phyloP scores from a whole-genome alignment of 2,329 filamentous ascomycete genomes.

The Monilinia laxa region DNA sequence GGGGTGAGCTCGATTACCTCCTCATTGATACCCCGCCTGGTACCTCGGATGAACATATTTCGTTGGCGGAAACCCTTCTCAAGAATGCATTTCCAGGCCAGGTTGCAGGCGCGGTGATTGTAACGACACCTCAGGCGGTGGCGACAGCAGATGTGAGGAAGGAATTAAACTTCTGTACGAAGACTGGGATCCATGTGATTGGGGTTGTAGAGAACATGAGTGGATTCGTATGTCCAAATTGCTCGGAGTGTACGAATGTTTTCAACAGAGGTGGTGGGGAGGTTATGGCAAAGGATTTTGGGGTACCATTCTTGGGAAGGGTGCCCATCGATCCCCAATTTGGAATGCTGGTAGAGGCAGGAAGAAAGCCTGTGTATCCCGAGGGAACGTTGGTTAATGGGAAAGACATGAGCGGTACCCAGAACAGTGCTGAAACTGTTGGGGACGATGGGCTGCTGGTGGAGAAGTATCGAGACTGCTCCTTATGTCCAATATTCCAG shows the following conservation, averaged over 20 bases:
- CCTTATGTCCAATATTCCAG: slow-evolving; percentile 66
- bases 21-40: slow-evolving; percentile 95
- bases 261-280: slow-evolving; percentile 89
- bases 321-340: slow-evolving; percentile 94
- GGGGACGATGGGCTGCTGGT: slow-evolving; percentile 52
- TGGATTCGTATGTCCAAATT: slow-evolving; percentile 79
- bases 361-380: slow-evolving; percentile 63
- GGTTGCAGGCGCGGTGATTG: slow-evolving; percentile 84
- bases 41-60: slow-evolving; percentile 96
- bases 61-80: slow-evolving; percentile 81
- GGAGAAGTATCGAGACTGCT: slow-evolving; percentile 72
- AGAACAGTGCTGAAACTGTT: slow-evolving; percentile 37
- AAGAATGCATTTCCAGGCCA: slow-evolving; percentile 62
- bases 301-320: slow-evolving; percentile 77
- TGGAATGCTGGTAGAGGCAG: slow-evolving; percentile 80
- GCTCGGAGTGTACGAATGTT: slow-evolving; percentile 84
- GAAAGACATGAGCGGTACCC: slow-evolving; percentile 47
- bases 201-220: slow-evolving; percentile 98
- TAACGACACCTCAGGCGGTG: slow-evolving; percentile 94
- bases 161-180: slow-evolving; percentile 83
- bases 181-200: slow-evolving; percentile 79
- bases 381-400: slow-evolving; percentile 64
- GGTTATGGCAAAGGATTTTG: slow-evolving; percentile 84
- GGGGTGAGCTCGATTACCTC: slow-evolving; percentile 85
- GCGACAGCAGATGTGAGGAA: slow-evolving; percentile 85